Evolutionary conservation across 108 stramenopile genomes (phyloP).

Genomic region (Epithemia pelagica): DNA sequence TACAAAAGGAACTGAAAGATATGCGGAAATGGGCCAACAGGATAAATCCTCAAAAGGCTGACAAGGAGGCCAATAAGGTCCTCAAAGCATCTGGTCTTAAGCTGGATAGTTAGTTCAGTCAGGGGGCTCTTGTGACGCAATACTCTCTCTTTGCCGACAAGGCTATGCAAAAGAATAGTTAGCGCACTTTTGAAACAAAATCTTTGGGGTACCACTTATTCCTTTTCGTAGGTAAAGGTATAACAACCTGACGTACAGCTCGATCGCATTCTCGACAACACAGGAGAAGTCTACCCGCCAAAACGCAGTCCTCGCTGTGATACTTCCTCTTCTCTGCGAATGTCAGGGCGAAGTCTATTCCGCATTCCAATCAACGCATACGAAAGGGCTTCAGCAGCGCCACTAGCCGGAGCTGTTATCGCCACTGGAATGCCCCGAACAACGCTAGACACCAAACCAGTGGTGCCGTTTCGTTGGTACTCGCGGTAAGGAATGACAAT

Average conservation of each 20-base stretch:
- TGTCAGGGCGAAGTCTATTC: conserved; percentile 76
- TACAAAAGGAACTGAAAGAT: conserved; percentile 64
- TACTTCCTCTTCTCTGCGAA: conserved; percentile 73
- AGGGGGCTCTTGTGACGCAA: neutral
- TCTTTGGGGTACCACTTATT: too few species aligned
- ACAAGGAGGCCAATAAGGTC: conserved; percentile 78
- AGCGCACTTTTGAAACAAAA: too few species aligned
- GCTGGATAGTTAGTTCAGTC: conserved; percentile 8
- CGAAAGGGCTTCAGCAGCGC: conserved; percentile 73
- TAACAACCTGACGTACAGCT: too few species aligned
- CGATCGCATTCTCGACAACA: too few species aligned
- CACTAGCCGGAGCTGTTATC: conserved; percentile 62
- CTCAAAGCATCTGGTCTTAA: conserved; percentile 53
- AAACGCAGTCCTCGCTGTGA: conserved; percentile 19
- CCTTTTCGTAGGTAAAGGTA: too few species aligned
- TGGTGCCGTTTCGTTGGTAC: conserved; percentile 48
- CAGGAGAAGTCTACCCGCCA: neutral
- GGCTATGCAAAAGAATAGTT: too few species aligned
- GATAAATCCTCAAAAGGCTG: conserved; percentile 65
- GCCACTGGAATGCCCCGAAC: conserved; percentile 71
- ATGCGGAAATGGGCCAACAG: conserved; percentile 75
- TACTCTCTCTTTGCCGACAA: neutral
- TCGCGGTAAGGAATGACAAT: conserved; percentile 68
- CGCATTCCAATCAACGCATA: conserved; percentile 69
- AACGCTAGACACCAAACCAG: conserved; percentile 57